phyloP scores from a whole-genome alignment of 805 yeast genomes.

The Spencermartinsiella europaea region DNA sequence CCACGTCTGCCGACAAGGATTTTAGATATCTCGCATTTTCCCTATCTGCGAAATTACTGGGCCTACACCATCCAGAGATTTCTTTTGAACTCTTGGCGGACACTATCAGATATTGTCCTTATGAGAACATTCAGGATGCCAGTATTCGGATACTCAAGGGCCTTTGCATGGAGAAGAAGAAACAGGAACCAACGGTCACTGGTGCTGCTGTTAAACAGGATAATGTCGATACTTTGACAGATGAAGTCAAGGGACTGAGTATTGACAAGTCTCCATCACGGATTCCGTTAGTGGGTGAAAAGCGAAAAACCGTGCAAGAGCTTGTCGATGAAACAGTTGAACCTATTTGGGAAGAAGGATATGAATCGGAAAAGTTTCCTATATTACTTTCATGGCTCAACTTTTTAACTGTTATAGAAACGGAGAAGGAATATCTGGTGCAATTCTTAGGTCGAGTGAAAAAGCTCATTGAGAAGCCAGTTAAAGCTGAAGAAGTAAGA shows the following conservation, averaged over 20 bases:
- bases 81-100: constrained; percentile 60
- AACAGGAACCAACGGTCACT: constrained; percentile 2
- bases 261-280: constrained; percentile 1
- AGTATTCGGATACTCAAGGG: constrained; percentile 67
- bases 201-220: constrained; percentile 7
- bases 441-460: constrained; percentile 32
- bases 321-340: constrained; percentile 31
- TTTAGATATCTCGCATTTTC: constrained; percentile 48
- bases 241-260: constrained; percentile 5
- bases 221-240: constrained; percentile 5
- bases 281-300: constrained; percentile 37
- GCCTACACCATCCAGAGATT: constrained; percentile 49
- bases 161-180: constrained; percentile 28
- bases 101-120: constrained; percentile 62
- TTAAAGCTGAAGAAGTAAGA: constrained; percentile 1
- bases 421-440: constrained; percentile 29
- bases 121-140: constrained; percentile 52
- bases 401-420: constrained; percentile 39
- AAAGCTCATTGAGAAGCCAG: constrained; percentile 25
- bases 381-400: constrained; percentile 54
- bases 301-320: constrained; percentile 39
- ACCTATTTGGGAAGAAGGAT: constrained; percentile 17
- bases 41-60: constrained; percentile 57
- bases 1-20: constrained; percentile 35
- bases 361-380: constrained; percentile 29